Conservation (phyloP, 495 filamentous ascomycete species). For the Penicillium subrubescens region DNA sequence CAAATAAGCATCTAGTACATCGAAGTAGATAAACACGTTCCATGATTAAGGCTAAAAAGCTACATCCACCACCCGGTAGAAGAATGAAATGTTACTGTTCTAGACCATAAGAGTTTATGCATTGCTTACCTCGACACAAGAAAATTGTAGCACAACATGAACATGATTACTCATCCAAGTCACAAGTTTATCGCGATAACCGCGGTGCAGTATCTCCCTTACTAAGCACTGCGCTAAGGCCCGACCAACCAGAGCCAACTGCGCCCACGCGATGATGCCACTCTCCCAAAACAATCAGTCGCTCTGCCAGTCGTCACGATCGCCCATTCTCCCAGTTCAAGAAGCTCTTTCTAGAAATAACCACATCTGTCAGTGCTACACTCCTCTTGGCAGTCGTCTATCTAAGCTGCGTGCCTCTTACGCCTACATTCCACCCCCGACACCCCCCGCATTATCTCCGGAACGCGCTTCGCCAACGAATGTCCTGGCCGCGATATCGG, state of each 20-base stretch:
- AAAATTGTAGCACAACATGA: too few relatives aligned
- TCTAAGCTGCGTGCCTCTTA: neutral
- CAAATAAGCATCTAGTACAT: too few relatives aligned
- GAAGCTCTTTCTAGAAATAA: neutral
- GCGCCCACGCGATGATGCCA: conserved; percentile 27
- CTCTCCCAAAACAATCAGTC: conserved; percentile 26
- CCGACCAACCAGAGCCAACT: conserved; percentile 19
- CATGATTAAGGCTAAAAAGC: too few relatives aligned
- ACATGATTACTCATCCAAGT: neutral
- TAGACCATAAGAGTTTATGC: too few relatives aligned
- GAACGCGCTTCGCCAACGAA: conserved; percentile 1
- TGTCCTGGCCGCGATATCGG: neutral
- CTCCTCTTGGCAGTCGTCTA: neutral
- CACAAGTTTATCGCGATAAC: neutral
- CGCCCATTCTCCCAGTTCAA: neutral
- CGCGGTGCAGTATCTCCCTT: neutral
- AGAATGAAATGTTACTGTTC: too few relatives aligned
- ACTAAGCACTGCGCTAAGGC: conserved; percentile 17
- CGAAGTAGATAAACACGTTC: too few relatives aligned
- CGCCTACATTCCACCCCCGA: neutral
- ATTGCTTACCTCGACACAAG: too few relatives aligned
- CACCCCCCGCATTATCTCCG: conserved; percentile 5
- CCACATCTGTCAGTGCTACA: neutral
- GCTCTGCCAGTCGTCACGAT: neutral
- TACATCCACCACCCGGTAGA: too few relatives aligned